Evolutionary conservation across 2,329 filamentous ascomycete species (phyloP), one percentile per base, ranked within the genome.

Genomic region (Diaporthe eres): DNA sequence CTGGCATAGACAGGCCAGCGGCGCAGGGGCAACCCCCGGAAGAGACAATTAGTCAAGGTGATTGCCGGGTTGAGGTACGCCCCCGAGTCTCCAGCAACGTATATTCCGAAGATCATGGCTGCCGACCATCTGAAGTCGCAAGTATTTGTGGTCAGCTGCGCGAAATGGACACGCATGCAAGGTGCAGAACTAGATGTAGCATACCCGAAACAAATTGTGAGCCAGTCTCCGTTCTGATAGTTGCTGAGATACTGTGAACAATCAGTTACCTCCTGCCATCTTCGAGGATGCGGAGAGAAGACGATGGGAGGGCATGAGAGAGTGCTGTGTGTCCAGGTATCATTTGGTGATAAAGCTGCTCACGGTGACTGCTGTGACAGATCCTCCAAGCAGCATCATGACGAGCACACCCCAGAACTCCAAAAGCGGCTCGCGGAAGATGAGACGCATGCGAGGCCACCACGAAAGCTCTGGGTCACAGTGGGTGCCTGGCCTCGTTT

Each of bases 31-130:
- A 72, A 31, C 3, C 71, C 71, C 15, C 71, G 57, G 57, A 72
- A 72, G 19, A 72, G 28, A 63, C 57, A 72, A n/a, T 63, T 72
- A 42, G 71, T 72, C 57, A 72, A 51, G 6, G 57, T 72, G 15
- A 72, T 72, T 8, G 71, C 71, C 34, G 71, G 71, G 58, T 72
- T 72, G 34, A 72, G 71, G 13, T 72, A 72, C 13, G 71, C 57
- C 5, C 71, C 71, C 3, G 57, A 72, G 28, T 72, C 71, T 28
- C 71, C 57, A 44, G 57, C 71, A 4, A 72, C 71, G 25, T 72
- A 72, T 34, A 72, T 72, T 8, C 71, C 71, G 17, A 72, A 72
- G 10, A 63, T 63, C 71, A 72, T 72, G 17, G 39, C 71, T 15
- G 71, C 71, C 10, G 71, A 72, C 71, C 71, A 72, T 12, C 65